Percentiles rank a stretch among this genome's conserved stretches.
Conservation (phyloP, 2,329 filamentous ascomycete species). For the Paracoccidioides lutzii region DNA sequence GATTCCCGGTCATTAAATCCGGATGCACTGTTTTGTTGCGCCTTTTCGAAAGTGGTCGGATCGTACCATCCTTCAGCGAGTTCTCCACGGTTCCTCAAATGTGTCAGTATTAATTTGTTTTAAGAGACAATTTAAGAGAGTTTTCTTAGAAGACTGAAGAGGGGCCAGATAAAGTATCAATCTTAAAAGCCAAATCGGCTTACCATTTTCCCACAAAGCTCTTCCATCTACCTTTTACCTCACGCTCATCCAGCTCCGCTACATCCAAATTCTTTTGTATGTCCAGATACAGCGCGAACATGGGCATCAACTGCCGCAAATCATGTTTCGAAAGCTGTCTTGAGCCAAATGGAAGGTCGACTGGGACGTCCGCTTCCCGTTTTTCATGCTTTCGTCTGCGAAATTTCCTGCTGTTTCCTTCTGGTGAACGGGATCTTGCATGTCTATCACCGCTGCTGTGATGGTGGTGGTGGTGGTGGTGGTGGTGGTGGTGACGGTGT, state of each 20-base stretch:
- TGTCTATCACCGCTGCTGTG: constrained; percentile 10
- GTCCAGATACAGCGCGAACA: constrained; percentile 76
- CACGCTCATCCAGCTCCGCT: constrained; percentile 56
- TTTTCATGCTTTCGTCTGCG: constrained; percentile 5
- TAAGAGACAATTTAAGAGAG: background rate
- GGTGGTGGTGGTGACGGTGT: constrained; percentile 22
- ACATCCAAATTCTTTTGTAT: constrained; percentile 70
- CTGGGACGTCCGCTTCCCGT: constrained; percentile 11
- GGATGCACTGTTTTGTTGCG: constrained; percentile 26
- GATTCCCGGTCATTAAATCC: constrained; percentile 7
- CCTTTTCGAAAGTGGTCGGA: constrained; percentile 52
- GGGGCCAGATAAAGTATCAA: background rate
- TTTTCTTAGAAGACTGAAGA: background rate
- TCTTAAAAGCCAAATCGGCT: constrained; percentile 14
- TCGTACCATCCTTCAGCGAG: constrained; percentile 91
- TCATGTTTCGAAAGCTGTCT: constrained; percentile 56
- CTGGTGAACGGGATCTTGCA: constrained; percentile 10
- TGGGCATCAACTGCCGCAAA: constrained; percentile 49
- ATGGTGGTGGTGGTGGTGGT: constrained; percentile 22
- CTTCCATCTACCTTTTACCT: constrained; percentile 78
- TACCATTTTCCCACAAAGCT: constrained; percentile 83
- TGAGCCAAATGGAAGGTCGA: constrained; percentile 52
- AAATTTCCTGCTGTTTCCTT: constrained; percentile 2
- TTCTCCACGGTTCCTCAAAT: constrained; percentile 63
- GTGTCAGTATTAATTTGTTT: constrained; percentile 31